Conservation (phyloP, 2,329 filamentous ascomycete species). For the Microcyclospora pomicola region DNA sequence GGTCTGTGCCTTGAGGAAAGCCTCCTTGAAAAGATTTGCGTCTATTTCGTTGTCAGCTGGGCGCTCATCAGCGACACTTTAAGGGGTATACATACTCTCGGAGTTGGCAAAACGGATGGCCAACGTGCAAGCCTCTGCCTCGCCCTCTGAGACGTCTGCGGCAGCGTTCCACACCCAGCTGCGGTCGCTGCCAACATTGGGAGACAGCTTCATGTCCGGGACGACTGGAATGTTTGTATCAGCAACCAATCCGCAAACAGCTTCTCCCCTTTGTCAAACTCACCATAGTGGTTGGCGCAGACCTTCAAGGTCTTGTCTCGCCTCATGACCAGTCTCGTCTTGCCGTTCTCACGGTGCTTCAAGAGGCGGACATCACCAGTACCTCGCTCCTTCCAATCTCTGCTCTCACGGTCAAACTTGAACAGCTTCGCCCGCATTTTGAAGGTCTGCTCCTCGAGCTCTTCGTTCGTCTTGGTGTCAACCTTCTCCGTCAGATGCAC, state of each 20-base stretch:
- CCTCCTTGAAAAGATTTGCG: conserved; percentile 93
- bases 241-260: background rate
- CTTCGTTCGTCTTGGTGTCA: conserved; percentile 95
- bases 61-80: background rate
- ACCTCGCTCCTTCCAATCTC: conserved; percentile 98
- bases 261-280: conserved; percentile 8
- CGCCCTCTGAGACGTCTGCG: conserved; percentile 94
- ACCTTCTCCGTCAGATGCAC: conserved; percentile 93
- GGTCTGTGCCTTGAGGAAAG: conserved; percentile 91
- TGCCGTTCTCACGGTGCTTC: conserved; percentile 98
- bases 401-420: conserved; percentile 82
- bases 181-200: conserved; percentile 94
- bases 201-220: conserved; percentile 95
- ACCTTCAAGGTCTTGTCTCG: conserved; percentile 99
- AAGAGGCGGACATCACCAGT: conserved; percentile 91
- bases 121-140: conserved; percentile 88
- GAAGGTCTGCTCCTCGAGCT: conserved; percentile 92
- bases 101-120: conserved; percentile 96
- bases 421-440: conserved; percentile 99
- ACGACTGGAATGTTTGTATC: conserved; percentile 48
- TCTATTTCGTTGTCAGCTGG: conserved; percentile 39
- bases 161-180: conserved; percentile 99
- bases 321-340: conserved; percentile 96
- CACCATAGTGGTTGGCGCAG: conserved; percentile 99
- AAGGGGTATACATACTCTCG: conserved; percentile 56